These are phyloP conservation scores for Paratinospora sagittata DNA, from an alignment of 164 flowering plant genomes.

Conservation along the genomic window DNA sequence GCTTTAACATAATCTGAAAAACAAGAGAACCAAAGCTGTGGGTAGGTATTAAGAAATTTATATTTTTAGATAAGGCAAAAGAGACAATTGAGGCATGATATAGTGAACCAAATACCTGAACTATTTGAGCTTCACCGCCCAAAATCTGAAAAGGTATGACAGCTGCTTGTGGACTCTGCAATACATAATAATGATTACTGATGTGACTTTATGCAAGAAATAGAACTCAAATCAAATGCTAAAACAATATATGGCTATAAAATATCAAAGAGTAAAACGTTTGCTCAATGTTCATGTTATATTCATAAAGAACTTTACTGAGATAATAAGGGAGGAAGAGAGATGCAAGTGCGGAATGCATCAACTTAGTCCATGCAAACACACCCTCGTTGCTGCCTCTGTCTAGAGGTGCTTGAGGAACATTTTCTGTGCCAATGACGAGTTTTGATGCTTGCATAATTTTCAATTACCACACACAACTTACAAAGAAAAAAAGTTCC, in stretches of 20 bases:
- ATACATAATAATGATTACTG: conserved; percentile 1
- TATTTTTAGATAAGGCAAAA: background rate
- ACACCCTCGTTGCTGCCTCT: background rate
- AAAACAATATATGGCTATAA: background rate
- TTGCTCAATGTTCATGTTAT: background rate
- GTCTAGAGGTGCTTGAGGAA: background rate
- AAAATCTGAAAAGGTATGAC: conserved; percentile 73
- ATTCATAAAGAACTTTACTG: background rate
- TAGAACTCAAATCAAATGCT: background rate
- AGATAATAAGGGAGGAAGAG: background rate
- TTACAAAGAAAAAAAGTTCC: background rate
- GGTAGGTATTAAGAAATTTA: background rate
- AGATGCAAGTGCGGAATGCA: background rate
- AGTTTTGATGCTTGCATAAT: background rate
- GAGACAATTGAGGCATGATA: background rate
- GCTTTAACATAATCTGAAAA: conserved; percentile 91
- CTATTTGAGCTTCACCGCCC: conserved; percentile 89
- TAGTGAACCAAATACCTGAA: conserved; percentile 51
- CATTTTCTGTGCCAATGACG: background rate
- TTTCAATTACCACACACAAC: background rate
- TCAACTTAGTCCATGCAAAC: background rate
- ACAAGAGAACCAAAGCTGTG: conserved; percentile 9
- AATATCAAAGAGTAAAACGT: background rate
- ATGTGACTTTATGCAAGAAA: conserved; percentile 5
- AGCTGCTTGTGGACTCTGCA: conserved; percentile 79